Base-by-base conservation (phyloP, 257 asterid genomes). In the Avicennia marina region DNA sequence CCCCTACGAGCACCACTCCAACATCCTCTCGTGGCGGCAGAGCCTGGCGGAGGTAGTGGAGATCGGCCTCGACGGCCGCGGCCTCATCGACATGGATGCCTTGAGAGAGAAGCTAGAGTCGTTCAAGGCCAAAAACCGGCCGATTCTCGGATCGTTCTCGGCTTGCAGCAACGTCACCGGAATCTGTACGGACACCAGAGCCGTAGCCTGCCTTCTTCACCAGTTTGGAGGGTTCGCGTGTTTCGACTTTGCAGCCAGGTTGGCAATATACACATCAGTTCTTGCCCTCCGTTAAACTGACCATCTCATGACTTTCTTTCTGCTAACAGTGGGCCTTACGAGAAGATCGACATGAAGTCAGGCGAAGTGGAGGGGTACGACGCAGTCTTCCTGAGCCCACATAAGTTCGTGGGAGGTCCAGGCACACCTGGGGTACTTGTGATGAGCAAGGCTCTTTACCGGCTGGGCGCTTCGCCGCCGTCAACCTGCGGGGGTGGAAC, bases 121-220 rank as follows among this genome's bases (percentile, higher is more conserved):
- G 1, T 83, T 75, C 2, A 60, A 44, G 43, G 29, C 62, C 0
- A 60, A 34, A 21, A 73, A 75, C 26, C 67, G 90, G 17, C 86
- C 79, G 0, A 60, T 86, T 53, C 74, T 86, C 12, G 90, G 90
- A 0, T 83, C 95, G 0, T 83, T 86, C 78, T 86, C 95, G 1
- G 95, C 90, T 32, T 86, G 95, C 32, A 86, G 94, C 60, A 86
- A 86, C 29, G 94, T 86, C 33, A 78, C 88, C 26, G 95, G 95
- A n/a, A 68, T 78, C 22, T 22, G 44, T 8, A 62, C 90, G 0
- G 73, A 83, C 53, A 83, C 90, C 0, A 60, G 78, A 0, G 78
- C 70, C 36, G 50, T 83, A 0, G 79, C 94, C 44, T 56, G 78
- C 4, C 81, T 81, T 3, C 76, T 86, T 29, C 95, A 86, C 56